Conservation (phyloP, 768 basidiomycete species). For the Ramaria sp. region DNA sequence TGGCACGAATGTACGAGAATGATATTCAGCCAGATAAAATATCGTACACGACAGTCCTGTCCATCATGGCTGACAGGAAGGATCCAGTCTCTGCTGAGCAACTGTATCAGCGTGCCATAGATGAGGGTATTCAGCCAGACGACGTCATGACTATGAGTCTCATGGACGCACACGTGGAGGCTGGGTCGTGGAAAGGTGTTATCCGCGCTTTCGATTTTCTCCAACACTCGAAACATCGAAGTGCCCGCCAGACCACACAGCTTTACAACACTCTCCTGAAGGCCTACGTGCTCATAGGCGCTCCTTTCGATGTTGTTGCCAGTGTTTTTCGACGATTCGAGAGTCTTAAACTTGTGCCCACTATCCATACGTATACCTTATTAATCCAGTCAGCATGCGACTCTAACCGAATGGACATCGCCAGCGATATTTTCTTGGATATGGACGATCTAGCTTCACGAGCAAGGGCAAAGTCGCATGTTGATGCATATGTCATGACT, state of each 20-base stretch:
- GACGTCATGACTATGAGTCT: conserved; percentile 54
- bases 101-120: conserved; percentile 52
- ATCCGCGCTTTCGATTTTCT: conserved; percentile 61
- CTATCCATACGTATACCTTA: conserved; percentile 55
- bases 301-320: conserved; percentile 58
- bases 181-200: conserved; percentile 69
- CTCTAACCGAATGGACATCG: conserved; percentile 49
- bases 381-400: conserved; percentile 79
- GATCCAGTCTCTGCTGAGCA: conserved; percentile 58
- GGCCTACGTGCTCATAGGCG: conserved; percentile 71
- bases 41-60: conserved; percentile 58
- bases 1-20: conserved; percentile 50
- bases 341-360: conserved; percentile 40
- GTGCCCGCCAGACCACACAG: conserved; percentile 39
- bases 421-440: conserved; percentile 53
- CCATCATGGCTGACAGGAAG: conserved; percentile 47
- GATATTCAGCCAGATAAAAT: conserved; percentile 35
- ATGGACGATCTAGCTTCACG: conserved; percentile 41
- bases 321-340: conserved; percentile 48
- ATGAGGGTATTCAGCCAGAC: conserved; percentile 53
- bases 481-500: conserved; percentile 55
- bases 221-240: conserved; percentile 22
- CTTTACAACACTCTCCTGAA: conserved; percentile 74
- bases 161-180: conserved; percentile 76
- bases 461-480: conserved; percentile 17